Conservation (phyloP, 257 asterid genomes). For the Coffea eugenioides region DNA sequence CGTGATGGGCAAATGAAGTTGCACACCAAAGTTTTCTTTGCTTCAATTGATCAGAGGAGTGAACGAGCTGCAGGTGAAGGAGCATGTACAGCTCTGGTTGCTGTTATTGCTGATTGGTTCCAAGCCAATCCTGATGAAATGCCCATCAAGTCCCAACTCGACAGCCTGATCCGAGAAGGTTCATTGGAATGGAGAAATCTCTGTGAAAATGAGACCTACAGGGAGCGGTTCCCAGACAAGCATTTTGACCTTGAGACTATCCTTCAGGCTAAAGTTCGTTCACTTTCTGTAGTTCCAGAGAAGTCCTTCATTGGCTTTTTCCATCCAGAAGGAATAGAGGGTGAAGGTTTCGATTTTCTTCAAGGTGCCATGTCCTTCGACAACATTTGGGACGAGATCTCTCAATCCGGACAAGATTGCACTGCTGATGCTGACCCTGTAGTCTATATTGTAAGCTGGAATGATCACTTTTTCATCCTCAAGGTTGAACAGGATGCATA, state of each 20-base stretch:
- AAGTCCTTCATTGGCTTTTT: slow-evolving; percentile 79
- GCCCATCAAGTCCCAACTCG: slow-evolving; percentile 85
- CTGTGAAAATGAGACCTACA: slow-evolving; percentile 54
- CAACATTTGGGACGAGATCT: slow-evolving; percentile 78
- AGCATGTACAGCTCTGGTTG: slow-evolving; percentile 84
- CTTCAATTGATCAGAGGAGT: slow-evolving; percentile 84
- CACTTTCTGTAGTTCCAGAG: slow-evolving; percentile 55
- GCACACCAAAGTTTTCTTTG: slow-evolving; percentile 67
- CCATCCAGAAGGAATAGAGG: slow-evolving; percentile 65
- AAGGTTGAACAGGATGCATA: slow-evolving; percentile 65
- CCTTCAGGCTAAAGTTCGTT: slow-evolving; percentile 60
- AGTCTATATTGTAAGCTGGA: slow-evolving; percentile 79
- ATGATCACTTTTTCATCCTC: slow-evolving; percentile 74
- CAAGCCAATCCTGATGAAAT: slow-evolving; percentile 46
- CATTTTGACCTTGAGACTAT: slow-evolving; percentile 90
- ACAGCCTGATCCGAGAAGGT: slow-evolving; percentile 80
- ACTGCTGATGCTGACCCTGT: slow-evolving; percentile 21
- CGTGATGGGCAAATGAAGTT: slow-evolving; percentile 74
- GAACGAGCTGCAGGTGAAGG: slow-evolving; percentile 88
- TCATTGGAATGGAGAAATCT: slow-evolving; percentile 86
- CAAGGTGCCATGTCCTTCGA: slow-evolving; percentile 80
- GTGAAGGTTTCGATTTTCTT: slow-evolving; percentile 56
- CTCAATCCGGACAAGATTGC: slow-evolving; percentile 23
- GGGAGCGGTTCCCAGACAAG: slow-evolving; percentile 69
- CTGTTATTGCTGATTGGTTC: slow-evolving; percentile 80